phyloP scores from a whole-genome alignment of 306 rosid genomes.

The Prunus kanzakura region DNA sequence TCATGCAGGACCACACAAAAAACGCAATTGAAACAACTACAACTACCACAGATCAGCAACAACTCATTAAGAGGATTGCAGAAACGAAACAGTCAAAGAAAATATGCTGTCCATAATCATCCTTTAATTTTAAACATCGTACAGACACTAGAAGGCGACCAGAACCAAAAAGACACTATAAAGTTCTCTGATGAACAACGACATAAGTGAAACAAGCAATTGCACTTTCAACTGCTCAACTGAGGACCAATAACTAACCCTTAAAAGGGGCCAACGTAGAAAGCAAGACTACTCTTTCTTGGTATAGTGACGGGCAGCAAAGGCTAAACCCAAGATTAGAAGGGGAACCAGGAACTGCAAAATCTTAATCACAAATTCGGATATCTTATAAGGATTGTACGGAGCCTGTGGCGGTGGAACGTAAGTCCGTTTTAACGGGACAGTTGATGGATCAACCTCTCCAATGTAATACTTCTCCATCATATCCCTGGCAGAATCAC shows the following conservation, averaged over 20 bases:
- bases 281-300: conserved; percentile 51
- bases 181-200: neutral
- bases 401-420: conserved; percentile 54
- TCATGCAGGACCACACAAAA: neutral
- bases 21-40: neutral
- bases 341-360: conserved; percentile 87
- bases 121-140: neutral
- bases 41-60: neutral
- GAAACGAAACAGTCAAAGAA: neutral
- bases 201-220: conserved; percentile 2
- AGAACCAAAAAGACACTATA: neutral
- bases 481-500: conserved; percentile 87
- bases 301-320: conserved; percentile 80
- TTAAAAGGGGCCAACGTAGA: neutral
- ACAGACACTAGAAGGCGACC: neutral
- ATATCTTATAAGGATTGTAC: conserved; percentile 65
- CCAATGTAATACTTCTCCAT: conserved; percentile 86
- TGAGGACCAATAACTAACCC: conserved; percentile 20
- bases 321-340: conserved; percentile 83
- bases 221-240: conserved; percentile 22
- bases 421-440: conserved; percentile 48
- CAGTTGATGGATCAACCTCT: conserved; percentile 67
- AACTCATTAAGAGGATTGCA: neutral
- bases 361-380: conserved; percentile 77
- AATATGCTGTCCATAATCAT: neutral